Percentiles rank a stretch among this genome's conserved stretches.
These are phyloP conservation scores for Eucalyptus polyanthemos DNA, from an alignment of 345 rosid genomes.

Conservation along the genomic window DNA sequence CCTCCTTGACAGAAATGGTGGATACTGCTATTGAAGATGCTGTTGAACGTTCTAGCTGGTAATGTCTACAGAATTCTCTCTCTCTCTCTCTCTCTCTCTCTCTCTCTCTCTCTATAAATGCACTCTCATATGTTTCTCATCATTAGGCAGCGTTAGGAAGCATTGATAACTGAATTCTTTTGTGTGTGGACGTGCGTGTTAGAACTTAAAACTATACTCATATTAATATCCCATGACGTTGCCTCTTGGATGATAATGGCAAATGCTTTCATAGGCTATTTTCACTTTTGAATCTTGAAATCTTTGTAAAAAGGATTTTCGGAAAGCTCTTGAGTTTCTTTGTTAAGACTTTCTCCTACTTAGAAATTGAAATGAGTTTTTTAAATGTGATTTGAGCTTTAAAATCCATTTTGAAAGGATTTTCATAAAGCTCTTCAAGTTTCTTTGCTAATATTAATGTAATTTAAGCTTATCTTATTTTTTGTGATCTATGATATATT, in stretches of 20 bases:
- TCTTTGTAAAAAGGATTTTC: not conserved
- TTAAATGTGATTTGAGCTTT: not conserved
- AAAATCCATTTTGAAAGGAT: not conserved
- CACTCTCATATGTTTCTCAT: not conserved
- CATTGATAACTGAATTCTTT: not conserved
- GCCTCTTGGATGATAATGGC: not conserved
- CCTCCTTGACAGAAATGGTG: conserved; percentile 84
- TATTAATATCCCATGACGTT: not conserved
- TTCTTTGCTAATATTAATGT: not conserved
- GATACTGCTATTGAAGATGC: conserved; percentile 84
- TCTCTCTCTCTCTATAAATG: not conserved
- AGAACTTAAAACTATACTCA: not conserved
- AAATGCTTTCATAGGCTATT: not conserved
- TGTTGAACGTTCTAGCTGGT: conserved; percentile 83
- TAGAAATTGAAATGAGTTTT: not conserved
- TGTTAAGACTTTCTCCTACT: not conserved
- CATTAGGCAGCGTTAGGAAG: not conserved
- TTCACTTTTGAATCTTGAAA: not conserved
- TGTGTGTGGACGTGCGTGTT: not conserved
- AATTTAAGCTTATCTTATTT: not conserved
- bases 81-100: too few relatives aligned
- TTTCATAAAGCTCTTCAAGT: not conserved
- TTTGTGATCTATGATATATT: not conserved
- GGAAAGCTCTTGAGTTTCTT: not conserved
- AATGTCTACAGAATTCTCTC: conserved; percentile 7